Evolutionary conservation across 192 early-diverging fungal genomes (phyloP), one percentile per base, ranked within the genome.

Genomic region (Rhizoclosmatium sp.): DNA sequence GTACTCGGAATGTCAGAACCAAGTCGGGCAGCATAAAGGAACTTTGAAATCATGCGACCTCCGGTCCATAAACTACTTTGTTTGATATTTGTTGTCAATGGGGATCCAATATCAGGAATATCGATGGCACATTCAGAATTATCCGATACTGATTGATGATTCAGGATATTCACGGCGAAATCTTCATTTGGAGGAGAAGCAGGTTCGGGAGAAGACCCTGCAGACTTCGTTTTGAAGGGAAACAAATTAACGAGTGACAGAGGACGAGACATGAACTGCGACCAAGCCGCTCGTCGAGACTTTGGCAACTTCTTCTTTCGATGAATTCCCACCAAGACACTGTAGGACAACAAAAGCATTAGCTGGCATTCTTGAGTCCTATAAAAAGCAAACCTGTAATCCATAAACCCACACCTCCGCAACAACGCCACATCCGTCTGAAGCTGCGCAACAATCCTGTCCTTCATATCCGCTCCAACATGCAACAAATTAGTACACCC

Each of bases 361-460:
- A 54, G 51, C 9, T 7, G 9, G 31, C 31, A 31, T 31, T 31
- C 31, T 31, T 31, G 31, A 31, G 31, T 69, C 46, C 48, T 46
- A 12, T 31, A 31, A 76, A 3, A n/a, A 19, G 10, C 14, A 73
- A 19, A 82, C 82, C 72, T 87, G 67, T 87, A 87, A 79, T 87
- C 86, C 84, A 87, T 87, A 64, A 85, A 84, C 44, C 73, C 76
- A 73, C 69, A 58, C 46, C 60, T 12, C 59, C 77, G 41, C 64
- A 87, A 68, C 46, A 87, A 75, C 45, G 69, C 69, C 45, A 82
- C 65, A 78, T 87, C 86, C 9, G 45, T 14, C 47, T 67, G 39
- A 21, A 87, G 47, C 62, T 84, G 78, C 42, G 72, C 59, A 62
- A 84, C 19, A 19, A 85, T 23, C 19, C 45, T 31, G 12, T 41